Base-by-base conservation (phyloP, 345 rosid species). In the Barbarea vulgaris region DNA sequence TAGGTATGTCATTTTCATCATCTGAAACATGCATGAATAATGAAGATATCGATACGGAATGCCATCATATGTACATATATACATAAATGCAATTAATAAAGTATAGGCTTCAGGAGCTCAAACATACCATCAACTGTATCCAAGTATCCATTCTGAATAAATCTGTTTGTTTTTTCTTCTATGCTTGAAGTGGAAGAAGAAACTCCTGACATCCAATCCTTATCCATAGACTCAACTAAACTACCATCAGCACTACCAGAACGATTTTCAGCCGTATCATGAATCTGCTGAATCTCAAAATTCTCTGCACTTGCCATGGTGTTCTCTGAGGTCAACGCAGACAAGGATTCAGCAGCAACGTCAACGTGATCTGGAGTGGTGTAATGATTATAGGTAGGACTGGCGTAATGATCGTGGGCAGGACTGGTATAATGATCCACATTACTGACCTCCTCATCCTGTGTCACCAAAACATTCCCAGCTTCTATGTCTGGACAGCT, bases 141-240 rank as follows among this genome's bases (percentile, higher is more conserved):
- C 76, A 92, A 85, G 53, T 83, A 85, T 59, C 94, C 97, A 64
- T 75, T 77, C 60, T 86, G 91, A 68, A 92, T 80, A 78, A 92
- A 90, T 25, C 79, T 87, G 66, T 84, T 72, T 75, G 84, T 85
- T 70, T 83, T 87, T 72, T 84, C 89, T 69, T 87, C 85, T 80
- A 87, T 64, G 51, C 75, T 84, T 81, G 80, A 70, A 75, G 58
- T 69, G 36, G 67, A 71, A 66, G 69, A 74, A 58, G 82, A 50
- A 70, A 70, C 64, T 51, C 30, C 48, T 59, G 65, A 65, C 50
- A 63, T 53, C 61, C 34, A 34, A 82, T n/a, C 55, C 68, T 66
- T 73, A 21, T 63, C 65, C 59, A 39, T 71, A 58, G 71, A 39
- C 52, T 73, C 74, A 63, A 48, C 67, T 22, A 67, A 36, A 63